Evolutionary conservation across 2,329 filamentous ascomycete species (phyloP).

Genomic region (Colletotrichum tanaceti): DNA sequence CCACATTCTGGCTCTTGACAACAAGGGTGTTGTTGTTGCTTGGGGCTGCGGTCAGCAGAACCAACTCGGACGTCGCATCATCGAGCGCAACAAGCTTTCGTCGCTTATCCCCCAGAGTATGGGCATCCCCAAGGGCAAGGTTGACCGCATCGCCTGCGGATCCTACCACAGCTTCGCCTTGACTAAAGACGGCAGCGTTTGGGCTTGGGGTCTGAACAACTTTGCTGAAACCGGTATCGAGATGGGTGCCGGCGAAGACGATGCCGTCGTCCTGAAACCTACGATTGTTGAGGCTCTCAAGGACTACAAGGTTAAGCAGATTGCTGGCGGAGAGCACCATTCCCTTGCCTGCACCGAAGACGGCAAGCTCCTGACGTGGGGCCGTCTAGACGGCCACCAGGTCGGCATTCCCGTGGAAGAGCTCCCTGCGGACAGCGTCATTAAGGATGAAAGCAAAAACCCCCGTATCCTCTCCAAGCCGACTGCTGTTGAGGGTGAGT

Average conservation of each 20-base stretch:
- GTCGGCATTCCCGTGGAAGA: slow-evolving; percentile 67
- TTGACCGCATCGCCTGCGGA: slow-evolving; percentile 73
- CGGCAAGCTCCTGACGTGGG: slow-evolving; percentile 70
- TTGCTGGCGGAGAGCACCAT: slow-evolving; percentile 79
- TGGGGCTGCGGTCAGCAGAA: slow-evolving; percentile 80
- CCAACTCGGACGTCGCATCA: slow-evolving; percentile 69
- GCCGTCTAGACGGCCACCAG: slow-evolving; percentile 66
- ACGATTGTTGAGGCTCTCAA: slow-evolving; percentile 73
- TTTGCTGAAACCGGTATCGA: slow-evolving; percentile 80
- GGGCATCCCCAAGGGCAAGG: slow-evolving; percentile 69
- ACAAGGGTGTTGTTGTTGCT: slow-evolving; percentile 72
- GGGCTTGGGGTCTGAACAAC: slow-evolving; percentile 88
- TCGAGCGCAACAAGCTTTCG: slow-evolving; percentile 71
- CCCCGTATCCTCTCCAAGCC: slow-evolving; percentile 80
- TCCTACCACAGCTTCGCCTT: slow-evolving; percentile 88
- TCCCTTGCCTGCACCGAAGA: slow-evolving; percentile 71
- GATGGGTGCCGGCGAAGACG: slow-evolving; percentile 72
- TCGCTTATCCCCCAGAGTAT: slow-evolving; percentile 73
- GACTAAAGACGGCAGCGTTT: slow-evolving; percentile 76
- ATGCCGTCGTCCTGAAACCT: slow-evolving; percentile 78
- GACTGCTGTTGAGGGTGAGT: slow-evolving; percentile 67
- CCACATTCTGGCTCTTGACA: slow-evolving; percentile 76
- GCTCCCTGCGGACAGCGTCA: slow-evolving; percentile 67
- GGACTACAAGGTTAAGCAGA: slow-evolving; percentile 71
- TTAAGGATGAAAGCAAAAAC: slow-evolving; percentile 72